Base-by-base conservation (phyloP, 2,329 filamentous ascomycete species). In the Aspergillus udagawae region DNA sequence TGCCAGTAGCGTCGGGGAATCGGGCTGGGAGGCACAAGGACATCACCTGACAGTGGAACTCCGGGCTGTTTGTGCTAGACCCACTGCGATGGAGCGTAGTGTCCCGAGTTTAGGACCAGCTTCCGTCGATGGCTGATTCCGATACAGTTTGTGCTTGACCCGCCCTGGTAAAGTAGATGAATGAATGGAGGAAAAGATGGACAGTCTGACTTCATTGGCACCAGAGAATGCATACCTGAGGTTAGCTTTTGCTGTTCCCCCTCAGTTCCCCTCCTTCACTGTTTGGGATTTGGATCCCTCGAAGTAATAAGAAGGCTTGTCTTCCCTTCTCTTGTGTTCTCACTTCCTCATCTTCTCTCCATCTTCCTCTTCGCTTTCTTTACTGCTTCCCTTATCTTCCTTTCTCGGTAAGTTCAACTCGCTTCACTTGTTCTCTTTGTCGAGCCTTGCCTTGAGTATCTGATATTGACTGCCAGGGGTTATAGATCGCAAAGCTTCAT, bases 321-420 rank as follows among this genome's bases (percentile, higher is more conserved):
- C 14, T 49, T 17, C 20, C 20, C 42, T 53, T 23, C 47, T 55
- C 10, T 54, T 32, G 52, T 52, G 52, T 44, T 45, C 45, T 51
- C 21, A 35, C 48, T 21, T 53, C 44, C 27, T 57, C 53, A 21
- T 49, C 28, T 56, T 54, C 49, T 47, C 23, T 49, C 32, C 25
- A 21, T 45, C 32, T 28, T 28, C 32, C 25, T 49, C 12, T 12
- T 28, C 27, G 25, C 25, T 35, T 45, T 44, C 48, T 41, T 27
- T 29, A 35, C 48, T 28, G 41, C 44, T 12, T 14, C 51, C 28
- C 28, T 48, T 38, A 42, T 14, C 29, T 3, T 32, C 5, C 35
- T 29, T 45, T 20, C 28, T 41, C 23, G 20, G 41, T 44, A 21
- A 21, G 41, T 44, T 23, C 2, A n/a, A 29, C 51, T 49, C 23